phyloP scores from a whole-genome alignment of 75 land plant species.

The Pinus tabuliformis region DNA sequence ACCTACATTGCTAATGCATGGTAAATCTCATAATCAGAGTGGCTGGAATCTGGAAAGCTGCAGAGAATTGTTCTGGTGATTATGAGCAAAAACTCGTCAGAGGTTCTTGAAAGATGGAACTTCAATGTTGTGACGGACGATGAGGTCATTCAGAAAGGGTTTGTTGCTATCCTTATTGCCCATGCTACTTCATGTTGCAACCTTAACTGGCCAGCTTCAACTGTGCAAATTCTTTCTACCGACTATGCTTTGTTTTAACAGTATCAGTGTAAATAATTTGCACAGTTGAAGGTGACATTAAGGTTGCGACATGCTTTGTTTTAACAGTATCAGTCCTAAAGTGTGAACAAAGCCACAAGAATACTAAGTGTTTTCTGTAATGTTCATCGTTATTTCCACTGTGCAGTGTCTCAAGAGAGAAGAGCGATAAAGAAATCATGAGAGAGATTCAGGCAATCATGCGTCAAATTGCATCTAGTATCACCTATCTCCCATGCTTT shows the following conservation, averaged over 20 bases:
- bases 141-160: conserved; percentile 89
- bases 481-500: conserved; percentile 89
- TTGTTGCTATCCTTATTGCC: conserved; percentile 4
- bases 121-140: conserved; percentile 85
- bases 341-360: background rate
- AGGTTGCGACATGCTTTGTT: background rate
- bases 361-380: background rate
- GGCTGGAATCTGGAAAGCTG: conserved; percentile 89
- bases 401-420: conserved; percentile 75
- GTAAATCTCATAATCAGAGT: conserved; percentile 39
- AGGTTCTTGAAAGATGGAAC: conserved; percentile 98
- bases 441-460: conserved; percentile 96
- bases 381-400: conserved; percentile 7
- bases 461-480: conserved; percentile 92
- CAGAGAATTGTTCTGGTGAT: conserved; percentile 97
- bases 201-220: background rate
- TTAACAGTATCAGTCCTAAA: background rate
- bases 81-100: conserved; percentile 75
- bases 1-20: background rate
- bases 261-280: background rate
- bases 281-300: too few relatives aligned
- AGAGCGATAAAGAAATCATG: conserved; percentile 97
- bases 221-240: background rate
- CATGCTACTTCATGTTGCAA: background rate
- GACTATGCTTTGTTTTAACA: background rate